A percentile compares a stretch with the other conserved stretches of the same genome.
Conservation (phyloP, 2,329 filamentous ascomycete species). For the Pyrenophora tritici-repentis region DNA sequence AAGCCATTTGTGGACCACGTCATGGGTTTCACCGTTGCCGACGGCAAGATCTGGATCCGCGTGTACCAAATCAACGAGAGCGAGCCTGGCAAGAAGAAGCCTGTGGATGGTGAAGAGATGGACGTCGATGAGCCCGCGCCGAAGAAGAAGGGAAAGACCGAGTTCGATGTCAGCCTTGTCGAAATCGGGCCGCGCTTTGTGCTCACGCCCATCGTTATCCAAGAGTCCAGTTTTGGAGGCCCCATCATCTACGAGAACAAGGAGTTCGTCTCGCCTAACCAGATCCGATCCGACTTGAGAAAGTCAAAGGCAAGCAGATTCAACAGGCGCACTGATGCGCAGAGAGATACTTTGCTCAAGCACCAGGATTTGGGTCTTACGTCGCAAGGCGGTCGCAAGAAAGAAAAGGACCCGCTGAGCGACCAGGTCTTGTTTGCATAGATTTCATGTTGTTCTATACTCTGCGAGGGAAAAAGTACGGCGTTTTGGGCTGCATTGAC, state of each 20-base stretch:
- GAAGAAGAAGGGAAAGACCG: slow-evolving; percentile 55
- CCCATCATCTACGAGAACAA: slow-evolving; percentile 98
- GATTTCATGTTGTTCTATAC: slow-evolving; percentile 19
- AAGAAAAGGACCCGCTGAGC: slow-evolving; percentile 72
- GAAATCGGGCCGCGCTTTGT: slow-evolving; percentile 96
- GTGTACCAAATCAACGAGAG: slow-evolving; percentile 92
- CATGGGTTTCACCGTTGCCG: slow-evolving; percentile 86
- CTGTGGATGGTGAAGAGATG: slow-evolving; percentile 49
- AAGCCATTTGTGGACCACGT: slow-evolving; percentile 98
- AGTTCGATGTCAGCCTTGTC: slow-evolving; percentile 80
- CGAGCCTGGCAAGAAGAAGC: slow-evolving; percentile 60
- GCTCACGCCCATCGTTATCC: slow-evolving; percentile 90
- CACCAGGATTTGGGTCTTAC: slow-evolving; percentile 77
- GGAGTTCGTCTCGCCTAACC: slow-evolving; percentile 95
- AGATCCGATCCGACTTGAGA: slow-evolving; percentile 81
- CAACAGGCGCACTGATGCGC: slow-evolving; percentile 74
- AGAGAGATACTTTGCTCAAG: slow-evolving; percentile 73
- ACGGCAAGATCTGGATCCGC: slow-evolving; percentile 94
- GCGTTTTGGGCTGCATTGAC: slow-evolving; percentile 20
- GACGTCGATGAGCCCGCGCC: slow-evolving; percentile 34
- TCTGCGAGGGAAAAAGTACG: slow-evolving; percentile 15
- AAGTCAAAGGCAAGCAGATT: slow-evolving; percentile 77
- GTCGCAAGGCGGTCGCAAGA: slow-evolving; percentile 66
- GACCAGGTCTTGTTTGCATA: slow-evolving; percentile 76
- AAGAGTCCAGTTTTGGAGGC: slow-evolving; percentile 92